Base-by-base conservation (phyloP, 208 protist species). In the Trypanosoma vivax region DNA sequence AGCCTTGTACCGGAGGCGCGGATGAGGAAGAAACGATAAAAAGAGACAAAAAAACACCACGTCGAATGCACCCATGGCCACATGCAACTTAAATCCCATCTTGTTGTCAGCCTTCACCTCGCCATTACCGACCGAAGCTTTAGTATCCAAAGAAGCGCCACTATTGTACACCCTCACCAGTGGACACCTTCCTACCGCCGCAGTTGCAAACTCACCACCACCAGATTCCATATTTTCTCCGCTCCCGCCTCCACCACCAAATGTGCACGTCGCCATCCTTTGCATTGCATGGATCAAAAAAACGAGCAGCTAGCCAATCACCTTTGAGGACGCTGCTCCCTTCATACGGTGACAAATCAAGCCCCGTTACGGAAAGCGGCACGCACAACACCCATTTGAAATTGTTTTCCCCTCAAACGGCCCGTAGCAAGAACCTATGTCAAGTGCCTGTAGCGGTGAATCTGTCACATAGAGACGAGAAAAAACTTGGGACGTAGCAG, bases 391-490 rank as follows among this genome's bases (percentile, higher is more conserved):
- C 24, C 52, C 35, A 42, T 81, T 68, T 2, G 34, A 29, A 14
- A 84, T 21, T 4, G 5, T 31, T 27, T 49, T 58, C 10, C 73
- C 73, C 0, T 35, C 41, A 53, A 94, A 91, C 4, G 87, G 83
- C 14, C 79, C 80, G 54, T 94, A 94, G 70, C 87, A 94, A 13
- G 72, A 78, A 5, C 87, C 87, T 6, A 94, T 72, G 40, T 94
- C 87, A 23, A 94, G 51, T 19, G 80, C 70, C 14, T 45, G 56
- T 25, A 94, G 53, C 31, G 75, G 60, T 10, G 74, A 51, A 5
- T 53, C 28, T 9, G 41, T 21, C 10, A 24, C 10, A 7, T 19
- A 19, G n/a, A 7, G 5, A 43, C 6, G 10, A 9, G 31, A 13
- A n/a, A 31, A 3, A 30, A 23, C 16, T 23, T 24, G 19, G 30